Percentiles rank a stretch among this genome's conserved stretches.
These are phyloP conservation scores for Ascoidea rubescens DNA, from an alignment of 805 yeast species.

Conservation along the genomic window DNA sequence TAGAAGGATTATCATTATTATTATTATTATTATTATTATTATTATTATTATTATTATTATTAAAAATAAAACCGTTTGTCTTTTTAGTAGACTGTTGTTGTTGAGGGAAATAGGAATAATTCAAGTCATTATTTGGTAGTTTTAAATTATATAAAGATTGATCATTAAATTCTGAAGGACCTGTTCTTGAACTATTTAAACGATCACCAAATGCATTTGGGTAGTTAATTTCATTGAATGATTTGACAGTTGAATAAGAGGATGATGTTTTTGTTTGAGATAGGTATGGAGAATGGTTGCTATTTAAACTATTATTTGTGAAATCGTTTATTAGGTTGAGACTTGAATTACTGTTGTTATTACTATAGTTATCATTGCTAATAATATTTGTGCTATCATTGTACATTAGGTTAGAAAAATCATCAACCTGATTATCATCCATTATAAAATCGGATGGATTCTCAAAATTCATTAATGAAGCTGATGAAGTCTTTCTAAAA, in stretches of 20 bases:
- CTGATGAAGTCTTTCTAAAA: constrained; percentile 5
- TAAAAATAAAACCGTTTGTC: background rate
- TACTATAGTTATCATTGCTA: background rate
- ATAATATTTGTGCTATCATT: background rate
- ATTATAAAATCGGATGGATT: constrained; percentile 12
- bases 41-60: background rate
- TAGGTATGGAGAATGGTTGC: background rate
- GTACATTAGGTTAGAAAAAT: background rate
- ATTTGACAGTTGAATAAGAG: background rate
- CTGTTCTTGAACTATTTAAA: background rate
- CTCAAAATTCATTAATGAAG: constrained; percentile 10
- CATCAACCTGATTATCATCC: background rate
- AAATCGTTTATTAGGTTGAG: background rate
- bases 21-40: background rate
- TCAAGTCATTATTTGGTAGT: background rate
- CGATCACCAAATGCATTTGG: constrained; percentile 2
- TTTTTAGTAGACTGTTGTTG: constrained; percentile 5
- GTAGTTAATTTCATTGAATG: background rate
- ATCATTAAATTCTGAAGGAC: background rate
- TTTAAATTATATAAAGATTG: no score
- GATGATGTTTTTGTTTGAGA: background rate
- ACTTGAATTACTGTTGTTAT: background rate
- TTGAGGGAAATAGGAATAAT: constrained; percentile 4
- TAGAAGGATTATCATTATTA: background rate
- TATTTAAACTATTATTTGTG: background rate